Evolutionary conservation across 2,329 filamentous ascomycete genomes (phyloP), one percentile per base, ranked within the genome.

Genomic region (Arthrobotrys conoides): DNA sequence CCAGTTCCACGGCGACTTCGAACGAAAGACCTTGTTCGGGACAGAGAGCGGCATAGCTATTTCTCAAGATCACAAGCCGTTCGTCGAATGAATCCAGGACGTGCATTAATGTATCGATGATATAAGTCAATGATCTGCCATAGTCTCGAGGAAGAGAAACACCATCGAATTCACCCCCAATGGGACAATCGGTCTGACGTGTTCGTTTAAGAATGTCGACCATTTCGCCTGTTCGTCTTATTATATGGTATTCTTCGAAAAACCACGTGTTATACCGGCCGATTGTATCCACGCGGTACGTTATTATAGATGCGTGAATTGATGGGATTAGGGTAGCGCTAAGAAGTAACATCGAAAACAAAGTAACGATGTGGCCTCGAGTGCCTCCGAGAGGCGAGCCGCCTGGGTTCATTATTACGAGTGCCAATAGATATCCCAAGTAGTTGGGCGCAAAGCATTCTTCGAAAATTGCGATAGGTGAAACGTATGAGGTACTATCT

Each of bases 211-310:
- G n/a, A 8, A 44, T 61, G 9, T 44, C 55, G 24, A 55, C 24
- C 24, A 55, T 30, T 30, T 30, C 24, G 27, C 51, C 51, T 24
- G 30, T 18, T 55, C 51, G 51, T 55, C 22, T 30, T 55, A 55
- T 33, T 24, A 55, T 55, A 18, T 30, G 27, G 8, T 30, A 18
- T 33, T 53, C 24, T 3, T 53, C 22, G 3, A 0, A 3, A n/a
- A 30, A 30, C 22, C 22, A 53, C 5, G 22, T 30, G 5, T 30
- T 53, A 14, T 53, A 53, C 6, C 49, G 22, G 1, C 16, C 5
- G 2, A 30, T 27, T 3, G 49, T 53, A 8, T 53, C 24, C 6
- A 10, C 14, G 22, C 49, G 49, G 12, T 53, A 53, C 6, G 49
- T 53, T 53, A 53, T 53, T 53, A 30, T 53, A n/a, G 3, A 16